Conservation (phyloP, 441 rosid genomes). For the Populus hybrid region DNA sequence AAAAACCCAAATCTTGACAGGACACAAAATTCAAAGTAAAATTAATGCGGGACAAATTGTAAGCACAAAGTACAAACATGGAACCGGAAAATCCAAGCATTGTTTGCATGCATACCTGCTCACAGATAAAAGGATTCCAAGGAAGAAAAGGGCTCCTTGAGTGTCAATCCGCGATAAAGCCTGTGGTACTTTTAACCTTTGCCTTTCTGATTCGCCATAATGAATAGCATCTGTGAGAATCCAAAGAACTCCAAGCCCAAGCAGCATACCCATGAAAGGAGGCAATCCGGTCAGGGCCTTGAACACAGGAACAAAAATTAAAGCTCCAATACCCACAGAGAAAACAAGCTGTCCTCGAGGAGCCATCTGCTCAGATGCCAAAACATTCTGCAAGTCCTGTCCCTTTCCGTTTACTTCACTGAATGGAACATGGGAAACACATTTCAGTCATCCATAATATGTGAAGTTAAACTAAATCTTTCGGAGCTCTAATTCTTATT, state of each 20-base stretch:
- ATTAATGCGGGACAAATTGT: background rate
- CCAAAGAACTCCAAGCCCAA: conserved; percentile 98
- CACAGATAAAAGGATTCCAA: conserved; percentile 86
- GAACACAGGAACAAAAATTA: conserved; percentile 89
- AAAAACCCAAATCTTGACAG: background rate
- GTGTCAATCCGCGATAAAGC: conserved; percentile 93
- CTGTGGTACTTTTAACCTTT: conserved; percentile 89
- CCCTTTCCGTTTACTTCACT: conserved; percentile 90
- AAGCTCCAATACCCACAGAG: conserved; percentile 78
- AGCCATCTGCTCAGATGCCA: conserved; percentile 91
- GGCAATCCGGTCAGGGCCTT: conserved; percentile 93
- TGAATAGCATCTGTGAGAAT: conserved; percentile 96
- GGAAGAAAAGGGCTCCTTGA: conserved; percentile 90
- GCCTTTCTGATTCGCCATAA: conserved; percentile 88
- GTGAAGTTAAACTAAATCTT: conserved; percentile 10
- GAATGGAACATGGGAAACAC: conserved; percentile 31
- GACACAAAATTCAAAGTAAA: background rate
- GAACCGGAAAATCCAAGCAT: background rate
- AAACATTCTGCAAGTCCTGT: conserved; percentile 49
- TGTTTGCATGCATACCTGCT: conserved; percentile 53
- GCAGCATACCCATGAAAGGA: conserved; percentile 91
- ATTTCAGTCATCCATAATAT: conserved; percentile 21
- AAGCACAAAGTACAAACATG: background rate
- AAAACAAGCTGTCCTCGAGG: conserved; percentile 89
- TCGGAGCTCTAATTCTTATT: conserved; percentile 7